A percentile compares a stretch with the other conserved stretches of the same genome.
These are phyloP conservation scores for Triticum urartu DNA, from an alignment of 176 grass and related monocot genomes.

Conservation along the genomic window DNA sequence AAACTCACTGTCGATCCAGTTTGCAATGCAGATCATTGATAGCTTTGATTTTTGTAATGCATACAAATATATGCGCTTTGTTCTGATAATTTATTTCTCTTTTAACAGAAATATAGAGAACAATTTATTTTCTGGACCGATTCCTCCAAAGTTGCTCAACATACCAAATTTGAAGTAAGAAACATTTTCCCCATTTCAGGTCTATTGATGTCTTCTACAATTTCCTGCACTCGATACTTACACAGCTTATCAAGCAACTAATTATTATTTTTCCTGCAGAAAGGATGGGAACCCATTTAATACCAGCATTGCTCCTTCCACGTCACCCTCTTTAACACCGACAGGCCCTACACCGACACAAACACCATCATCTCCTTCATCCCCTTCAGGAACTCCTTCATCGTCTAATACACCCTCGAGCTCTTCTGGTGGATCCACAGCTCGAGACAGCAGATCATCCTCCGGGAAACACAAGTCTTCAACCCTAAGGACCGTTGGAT, in stretches of 20 bases:
- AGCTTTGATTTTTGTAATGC: slow-evolving; percentile 1
- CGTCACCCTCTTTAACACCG: slow-evolving; percentile 52
- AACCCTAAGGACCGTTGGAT: slow-evolving; percentile 82
- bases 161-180: slow-evolving; percentile 91
- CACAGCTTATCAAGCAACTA: background rate
- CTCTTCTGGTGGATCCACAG: slow-evolving; percentile 49
- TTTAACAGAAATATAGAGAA: slow-evolving; percentile 85
- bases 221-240: slow-evolving; percentile 11
- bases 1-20: slow-evolving; percentile 25
- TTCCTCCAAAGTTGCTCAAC: slow-evolving; percentile 74
- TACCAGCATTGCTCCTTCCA: slow-evolving; percentile 55
- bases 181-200: slow-evolving; percentile 14
- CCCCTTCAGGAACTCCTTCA: slow-evolving; percentile 42
- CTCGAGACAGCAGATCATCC: slow-evolving; percentile 44
- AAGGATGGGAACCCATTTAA: slow-evolving; percentile 98
- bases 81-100: slow-evolving; percentile 36
- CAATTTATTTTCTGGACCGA: slow-evolving; percentile 85
- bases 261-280: slow-evolving; percentile 52
- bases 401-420: slow-evolving; percentile 11
- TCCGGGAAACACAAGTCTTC: slow-evolving; percentile 62
- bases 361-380: slow-evolving; percentile 49
- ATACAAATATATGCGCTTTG: slow-evolving; percentile 9
- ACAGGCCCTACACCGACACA: slow-evolving; percentile 47
- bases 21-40: slow-evolving; percentile 13
- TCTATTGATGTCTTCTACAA: background rate